Conservation (phyloP, 148 eudicot genomes). For the Rhododendron henanense region DNA sequence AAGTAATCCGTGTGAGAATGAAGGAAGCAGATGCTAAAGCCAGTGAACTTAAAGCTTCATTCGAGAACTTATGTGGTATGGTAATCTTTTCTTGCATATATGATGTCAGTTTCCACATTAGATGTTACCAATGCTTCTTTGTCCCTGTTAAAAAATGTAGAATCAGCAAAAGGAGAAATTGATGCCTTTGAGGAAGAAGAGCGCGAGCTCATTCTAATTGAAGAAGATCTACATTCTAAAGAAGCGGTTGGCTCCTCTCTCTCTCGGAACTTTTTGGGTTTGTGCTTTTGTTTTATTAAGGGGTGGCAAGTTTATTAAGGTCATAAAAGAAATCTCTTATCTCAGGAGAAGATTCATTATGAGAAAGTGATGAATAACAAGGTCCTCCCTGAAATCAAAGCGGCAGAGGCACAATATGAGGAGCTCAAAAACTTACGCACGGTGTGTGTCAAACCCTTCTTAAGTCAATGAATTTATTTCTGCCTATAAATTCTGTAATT, state of each 20-base stretch:
- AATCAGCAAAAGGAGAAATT: slow-evolving; percentile 67
- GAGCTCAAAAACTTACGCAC: slow-evolving; percentile 53
- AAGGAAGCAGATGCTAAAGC: slow-evolving; percentile 53
- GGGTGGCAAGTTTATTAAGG: slow-evolving; percentile 2
- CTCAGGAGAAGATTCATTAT: slow-evolving; percentile 58
- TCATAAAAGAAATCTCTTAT: slow-evolving; percentile 11
- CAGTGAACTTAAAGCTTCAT: slow-evolving; percentile 41
- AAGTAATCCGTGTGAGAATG: slow-evolving; percentile 30
- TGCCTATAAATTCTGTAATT: not conserved
- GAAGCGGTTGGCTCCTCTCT: slow-evolving; percentile 37
- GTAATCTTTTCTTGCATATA: not conserved
- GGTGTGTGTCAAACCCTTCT: slow-evolving; percentile 34
- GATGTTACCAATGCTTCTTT: slow-evolving; percentile 6
- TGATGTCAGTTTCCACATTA: not conserved
- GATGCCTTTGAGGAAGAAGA: slow-evolving; percentile 60
- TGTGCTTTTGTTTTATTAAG: slow-evolving; percentile 2
- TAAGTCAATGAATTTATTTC: not conserved
- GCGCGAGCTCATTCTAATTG: slow-evolving; percentile 44
- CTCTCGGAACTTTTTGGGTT: slow-evolving; percentile 3
- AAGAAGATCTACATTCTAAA: slow-evolving; percentile 39
- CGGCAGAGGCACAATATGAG: slow-evolving; percentile 46
- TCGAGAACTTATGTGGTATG: slow-evolving; percentile 69
- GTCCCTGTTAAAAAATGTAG: slow-evolving; percentile 31
- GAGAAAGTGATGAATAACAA: slow-evolving; percentile 44
- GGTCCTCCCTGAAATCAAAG: slow-evolving; percentile 50